A percentile compares a stretch with the other conserved stretches of the same genome.
phyloP scores from a whole-genome alignment of 805 yeast species.

The Candida khao-thaluensis region DNA sequence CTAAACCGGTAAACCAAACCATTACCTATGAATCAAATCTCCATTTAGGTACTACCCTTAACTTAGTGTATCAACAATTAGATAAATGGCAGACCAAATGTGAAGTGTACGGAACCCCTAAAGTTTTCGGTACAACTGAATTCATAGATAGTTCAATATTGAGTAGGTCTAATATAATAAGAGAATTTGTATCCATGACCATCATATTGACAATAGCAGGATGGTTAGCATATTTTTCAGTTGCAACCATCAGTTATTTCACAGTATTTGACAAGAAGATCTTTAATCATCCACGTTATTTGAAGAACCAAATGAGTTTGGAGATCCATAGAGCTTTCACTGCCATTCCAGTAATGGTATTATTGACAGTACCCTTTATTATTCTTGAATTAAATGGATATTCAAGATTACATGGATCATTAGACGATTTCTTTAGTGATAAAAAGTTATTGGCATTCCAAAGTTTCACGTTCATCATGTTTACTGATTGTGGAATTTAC shows the following conservation, averaged over 20 bases:
- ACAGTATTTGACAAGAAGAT: conserved; percentile 84
- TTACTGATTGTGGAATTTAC: conserved; percentile 92
- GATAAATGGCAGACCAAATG: conserved; percentile 26
- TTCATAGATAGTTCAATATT: conserved; percentile 67
- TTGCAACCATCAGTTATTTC: conserved; percentile 74
- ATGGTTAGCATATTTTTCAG: conserved; percentile 71
- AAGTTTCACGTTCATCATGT: conserved; percentile 77
- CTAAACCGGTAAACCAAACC: conserved; percentile 18
- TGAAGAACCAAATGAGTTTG: conserved; percentile 86
- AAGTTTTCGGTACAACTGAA: conserved; percentile 52
- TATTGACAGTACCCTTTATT: conserved; percentile 88
- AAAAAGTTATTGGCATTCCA: conserved; percentile 65
- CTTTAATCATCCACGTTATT: conserved; percentile 92
- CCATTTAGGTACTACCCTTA: conserved; percentile 9
- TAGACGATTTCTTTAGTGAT: conserved; percentile 64
- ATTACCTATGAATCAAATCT: conserved; percentile 2
- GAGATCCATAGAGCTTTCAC: conserved; percentile 77
- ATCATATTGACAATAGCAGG: conserved; percentile 78
- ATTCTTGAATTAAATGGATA: conserved; percentile 78
- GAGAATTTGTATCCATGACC: conserved; percentile 70
- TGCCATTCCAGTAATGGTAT: conserved; percentile 88
- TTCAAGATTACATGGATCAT: conserved; percentile 71
- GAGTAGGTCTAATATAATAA: conserved; percentile 65
- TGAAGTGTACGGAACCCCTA: conserved; percentile 64
- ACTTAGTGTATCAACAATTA: conserved; percentile 12